These are phyloP conservation scores for Starmera quercuum DNA, from an alignment of 805 yeast genomes.

Conservation along the genomic window DNA sequence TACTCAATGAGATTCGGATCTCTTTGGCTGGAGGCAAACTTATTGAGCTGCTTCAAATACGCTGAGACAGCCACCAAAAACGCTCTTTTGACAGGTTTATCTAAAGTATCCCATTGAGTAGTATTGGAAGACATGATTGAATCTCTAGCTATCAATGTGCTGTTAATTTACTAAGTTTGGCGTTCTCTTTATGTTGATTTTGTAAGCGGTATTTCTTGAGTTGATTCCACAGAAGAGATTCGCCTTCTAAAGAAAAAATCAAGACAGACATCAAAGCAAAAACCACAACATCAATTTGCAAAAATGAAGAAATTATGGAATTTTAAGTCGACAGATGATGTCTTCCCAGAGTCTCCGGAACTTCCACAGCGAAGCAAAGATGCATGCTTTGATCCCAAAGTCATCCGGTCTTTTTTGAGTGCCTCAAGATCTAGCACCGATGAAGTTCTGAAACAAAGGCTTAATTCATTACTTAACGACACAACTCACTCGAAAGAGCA, in stretches of 20 bases:
- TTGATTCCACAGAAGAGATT: too few species aligned
- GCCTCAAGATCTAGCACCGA: slow-evolving; percentile 32
- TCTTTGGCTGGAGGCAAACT: neutral
- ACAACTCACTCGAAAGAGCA: slow-evolving; percentile 8
- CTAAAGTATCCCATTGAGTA: too few species aligned
- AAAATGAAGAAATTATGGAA: slow-evolving; percentile 18
- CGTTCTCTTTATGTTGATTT: too few species aligned
- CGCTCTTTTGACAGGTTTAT: slow-evolving; percentile 1
- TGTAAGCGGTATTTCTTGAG: too few species aligned
- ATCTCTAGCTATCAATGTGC: too few species aligned
- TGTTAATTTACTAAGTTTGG: too few species aligned
- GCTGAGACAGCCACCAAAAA: neutral
- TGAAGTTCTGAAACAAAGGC: slow-evolving; percentile 35
- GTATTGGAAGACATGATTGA: too few species aligned
- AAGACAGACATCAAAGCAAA: too few species aligned
- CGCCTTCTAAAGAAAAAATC: too few species aligned
- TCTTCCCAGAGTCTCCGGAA: slow-evolving; percentile 13
- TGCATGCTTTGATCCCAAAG: slow-evolving; percentile 26
- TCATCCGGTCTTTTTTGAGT: slow-evolving; percentile 27
- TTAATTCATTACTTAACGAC: slow-evolving; percentile 31
- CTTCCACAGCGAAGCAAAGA: slow-evolving; percentile 20
- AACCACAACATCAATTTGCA: neutral
- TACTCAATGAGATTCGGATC: slow-evolving; percentile 36
- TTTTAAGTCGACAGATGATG: slow-evolving; percentile 6
- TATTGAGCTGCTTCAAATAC: slow-evolving; percentile 1